Evolutionary conservation across 2,329 filamentous ascomycete species (phyloP).

Genomic region (Verticillium tricorpus): DNA sequence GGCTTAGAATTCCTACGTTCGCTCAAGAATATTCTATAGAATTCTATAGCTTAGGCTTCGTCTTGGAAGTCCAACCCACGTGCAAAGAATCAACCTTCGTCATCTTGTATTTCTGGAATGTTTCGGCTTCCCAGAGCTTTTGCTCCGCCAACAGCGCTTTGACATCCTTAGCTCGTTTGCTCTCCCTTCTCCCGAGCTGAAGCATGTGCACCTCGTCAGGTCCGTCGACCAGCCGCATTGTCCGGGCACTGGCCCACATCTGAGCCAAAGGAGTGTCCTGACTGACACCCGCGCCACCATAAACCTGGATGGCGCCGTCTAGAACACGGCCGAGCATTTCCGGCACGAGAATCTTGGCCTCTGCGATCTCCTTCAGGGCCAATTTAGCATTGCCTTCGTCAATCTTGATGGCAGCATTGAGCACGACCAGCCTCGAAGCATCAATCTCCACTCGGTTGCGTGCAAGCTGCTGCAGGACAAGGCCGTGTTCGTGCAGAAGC

Average conservation of each 20-base stretch:
- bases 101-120: conserved; percentile 53
- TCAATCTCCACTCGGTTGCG: conserved; percentile 92
- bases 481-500: conserved; percentile 80
- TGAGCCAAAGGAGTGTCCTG: conserved; percentile 90
- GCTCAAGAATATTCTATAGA: no score
- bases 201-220: conserved; percentile 92
- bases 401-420: conserved; percentile 94
- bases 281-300: conserved; percentile 83
- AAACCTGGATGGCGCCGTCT: conserved; percentile 90
- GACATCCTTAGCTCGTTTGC: conserved; percentile 59
- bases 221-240: conserved; percentile 83
- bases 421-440: conserved; percentile 78
- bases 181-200: conserved; percentile 78
- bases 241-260: conserved; percentile 78
- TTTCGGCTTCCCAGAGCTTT: conserved; percentile 57
- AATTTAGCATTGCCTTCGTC: conserved; percentile 84
- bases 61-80: not conserved
- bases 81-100: not conserved
- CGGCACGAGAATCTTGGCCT: conserved; percentile 93
- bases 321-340: conserved; percentile 81
- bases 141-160: conserved; percentile 60
- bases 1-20: no score
- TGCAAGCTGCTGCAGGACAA: conserved; percentile 92
- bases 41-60: not conserved
- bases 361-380: conserved; percentile 86